A percentile compares a stretch with the other conserved stretches of the same genome.
Evolutionary conservation across 441 rosid species (phyloP).

Genomic region (Manihot esculenta): DNA sequence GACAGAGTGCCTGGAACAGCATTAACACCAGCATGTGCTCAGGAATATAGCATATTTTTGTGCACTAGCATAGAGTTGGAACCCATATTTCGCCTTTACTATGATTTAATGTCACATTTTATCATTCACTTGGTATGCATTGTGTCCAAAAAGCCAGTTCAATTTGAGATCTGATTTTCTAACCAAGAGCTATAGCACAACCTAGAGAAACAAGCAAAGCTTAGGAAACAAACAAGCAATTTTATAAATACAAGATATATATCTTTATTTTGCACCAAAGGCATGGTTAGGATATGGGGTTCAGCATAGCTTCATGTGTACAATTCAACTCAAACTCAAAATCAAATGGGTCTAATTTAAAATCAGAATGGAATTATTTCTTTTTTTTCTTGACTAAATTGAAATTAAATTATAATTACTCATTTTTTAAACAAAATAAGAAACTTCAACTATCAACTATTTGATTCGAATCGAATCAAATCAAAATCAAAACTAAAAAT

Average conservation of each 20-base stretch:
- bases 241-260: not conserved
- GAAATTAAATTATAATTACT: too few species aligned
- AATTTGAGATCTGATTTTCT: slow-evolving; percentile 2
- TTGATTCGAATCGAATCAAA: too few species aligned
- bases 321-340: too few species aligned
- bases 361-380: too few species aligned
- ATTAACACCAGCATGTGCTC: slow-evolving; percentile 30
- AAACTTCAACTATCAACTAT: too few species aligned
- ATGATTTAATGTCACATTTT: not conserved
- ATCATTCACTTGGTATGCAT: not conserved
- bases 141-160: slow-evolving; percentile 2
- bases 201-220: not conserved
- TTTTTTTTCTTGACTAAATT: too few species aligned
- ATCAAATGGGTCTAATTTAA: too few species aligned
- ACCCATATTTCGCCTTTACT: slow-evolving; percentile 8
- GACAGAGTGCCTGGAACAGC: slow-evolving; percentile 17
- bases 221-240: not conserved
- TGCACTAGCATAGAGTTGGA: slow-evolving; percentile 15
- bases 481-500: too few species aligned
- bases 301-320: too few species aligned
- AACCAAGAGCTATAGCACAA: not conserved
- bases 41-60: slow-evolving; percentile 16
- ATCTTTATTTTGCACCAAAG: not conserved
- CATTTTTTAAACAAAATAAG: too few species aligned
- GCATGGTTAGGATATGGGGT: not conserved